Percentiles rank a stretch among this genome's conserved stretches.
Evolutionary conservation across 2,329 filamentous ascomycete species (phyloP).

Genomic region (Phyllosticta citrichinensis): DNA sequence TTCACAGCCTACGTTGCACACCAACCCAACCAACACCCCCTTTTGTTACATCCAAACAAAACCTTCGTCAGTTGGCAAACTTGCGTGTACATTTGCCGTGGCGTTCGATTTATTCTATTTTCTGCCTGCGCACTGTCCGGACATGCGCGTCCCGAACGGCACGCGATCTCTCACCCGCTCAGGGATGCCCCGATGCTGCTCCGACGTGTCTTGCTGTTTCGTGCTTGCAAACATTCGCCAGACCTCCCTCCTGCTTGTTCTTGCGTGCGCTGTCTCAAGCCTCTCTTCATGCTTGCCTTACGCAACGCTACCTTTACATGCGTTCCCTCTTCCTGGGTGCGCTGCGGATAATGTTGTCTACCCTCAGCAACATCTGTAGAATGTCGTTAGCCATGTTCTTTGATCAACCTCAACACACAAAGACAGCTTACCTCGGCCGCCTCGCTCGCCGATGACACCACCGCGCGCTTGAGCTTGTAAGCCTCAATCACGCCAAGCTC

Average conservation of each 20-base stretch:
- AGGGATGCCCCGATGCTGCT: neutral
- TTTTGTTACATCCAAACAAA: neutral
- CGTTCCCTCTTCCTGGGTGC: constrained; percentile 76
- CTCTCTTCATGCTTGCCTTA: neutral
- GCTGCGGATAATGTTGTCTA: constrained; percentile 95
- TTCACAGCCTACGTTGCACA: neutral
- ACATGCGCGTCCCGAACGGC: neutral
- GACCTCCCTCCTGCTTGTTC: neutral
- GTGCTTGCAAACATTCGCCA: neutral
- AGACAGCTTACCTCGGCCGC: constrained; percentile 71
- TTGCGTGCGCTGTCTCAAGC: neutral
- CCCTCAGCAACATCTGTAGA: constrained; percentile 71
- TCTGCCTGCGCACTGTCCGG: neutral
- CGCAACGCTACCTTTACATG: constrained; percentile 40
- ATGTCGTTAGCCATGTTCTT: constrained; percentile 20
- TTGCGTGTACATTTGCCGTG: neutral
- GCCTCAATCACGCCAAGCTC: constrained; percentile 92
- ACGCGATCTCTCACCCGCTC: neutral
- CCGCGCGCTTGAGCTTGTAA: constrained; percentile 97
- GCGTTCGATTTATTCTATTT: neutral
- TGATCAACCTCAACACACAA: neutral
- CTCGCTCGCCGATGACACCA: constrained; percentile 91
- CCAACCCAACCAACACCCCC: neutral
- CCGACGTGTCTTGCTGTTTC: neutral
- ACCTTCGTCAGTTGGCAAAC: neutral